phyloP scores from a whole-genome alignment of 495 filamentous ascomycete genomes.

The Hypoxylon subgilvum region DNA sequence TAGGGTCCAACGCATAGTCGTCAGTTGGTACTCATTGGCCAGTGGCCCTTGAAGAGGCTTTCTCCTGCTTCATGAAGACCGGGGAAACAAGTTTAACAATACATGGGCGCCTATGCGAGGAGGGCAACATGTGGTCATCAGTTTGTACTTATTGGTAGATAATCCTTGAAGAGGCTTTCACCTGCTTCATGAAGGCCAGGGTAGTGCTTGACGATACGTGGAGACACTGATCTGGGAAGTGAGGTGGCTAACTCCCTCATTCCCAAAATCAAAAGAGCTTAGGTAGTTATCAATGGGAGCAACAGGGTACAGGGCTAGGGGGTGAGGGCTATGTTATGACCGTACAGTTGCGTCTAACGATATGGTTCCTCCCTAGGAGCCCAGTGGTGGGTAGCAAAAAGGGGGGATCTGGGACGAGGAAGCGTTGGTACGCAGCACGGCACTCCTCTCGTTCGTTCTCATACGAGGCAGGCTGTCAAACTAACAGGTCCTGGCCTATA shows the following conservation, averaged over 20 bases:
- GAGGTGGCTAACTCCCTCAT: neutral
- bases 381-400: neutral
- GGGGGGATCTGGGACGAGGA: neutral
- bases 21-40: too few relatives aligned
- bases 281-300: neutral
- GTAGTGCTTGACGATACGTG: neutral
- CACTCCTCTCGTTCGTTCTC: neutral
- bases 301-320: neutral
- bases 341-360: slow-evolving; percentile 1
- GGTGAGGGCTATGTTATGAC: neutral
- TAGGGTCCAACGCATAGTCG: too few relatives aligned
- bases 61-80: neutral
- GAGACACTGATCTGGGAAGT: neutral
- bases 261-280: slow-evolving; percentile 2
- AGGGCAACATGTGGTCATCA: too few relatives aligned
- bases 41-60: too few relatives aligned
- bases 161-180: too few relatives aligned
- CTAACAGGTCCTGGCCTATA: slow-evolving; percentile 2
- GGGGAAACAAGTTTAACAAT: neutral
- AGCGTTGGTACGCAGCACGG: neutral
- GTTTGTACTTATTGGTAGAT: too few relatives aligned
- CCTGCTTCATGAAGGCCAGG: neutral
- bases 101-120: too few relatives aligned
- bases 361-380: neutral
- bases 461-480: neutral